Evolutionary conservation across 2,329 filamentous ascomycete species (phyloP), one percentile per base, ranked within the genome.

Genomic region (Xenoacremonium recifei): DNA sequence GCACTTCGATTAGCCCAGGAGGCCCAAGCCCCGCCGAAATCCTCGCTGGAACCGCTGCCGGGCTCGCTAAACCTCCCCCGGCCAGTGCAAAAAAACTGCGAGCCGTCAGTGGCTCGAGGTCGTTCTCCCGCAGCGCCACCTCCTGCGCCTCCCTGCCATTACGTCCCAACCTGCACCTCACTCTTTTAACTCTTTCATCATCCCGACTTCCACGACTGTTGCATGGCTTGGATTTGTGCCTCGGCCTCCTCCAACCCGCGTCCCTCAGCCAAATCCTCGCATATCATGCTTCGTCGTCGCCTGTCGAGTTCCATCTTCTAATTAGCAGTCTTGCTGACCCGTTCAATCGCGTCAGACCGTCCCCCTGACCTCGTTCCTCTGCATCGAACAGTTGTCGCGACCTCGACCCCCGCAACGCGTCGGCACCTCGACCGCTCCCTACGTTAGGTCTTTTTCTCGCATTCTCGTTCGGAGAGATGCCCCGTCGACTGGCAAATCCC

Each of bases 401-500:
- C 18, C 18, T 39, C 13, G 23, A 12, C 12, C 30, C 27, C 16
- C n/a, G 25, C 35, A 20, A 31, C 44, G 21, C 17, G 19, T 35
- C 16, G 32, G 21, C 38, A 39, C 32, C 13, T 20, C 34, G n/a
- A n/a, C n/a, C n/a, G n/a, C n/a, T n/a, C n/a, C n/a, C n/a, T n/a
- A n/a, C n/a, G n/a, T n/a, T n/a, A n/a, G n/a, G n/a, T n/a, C n/a
- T n/a, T n/a, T 40, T 42, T 30, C 36, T 34, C 44, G 40, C 42
- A 40, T 46, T 42, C 25, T 51, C 49, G 40, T 46, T 48, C 52
- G 59, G 63, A 71, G 70, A 71, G 49, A 80, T 82, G 78, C 77
- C 77, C 63, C 77, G 76, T 67, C 77, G 73, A 68, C 70, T 82
- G 53, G 64, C 70, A 50, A 80, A 80, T 55, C 77, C 75, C 45